Conservation (phyloP, 305 asterid species). For the Fraxinus sp. region DNA sequence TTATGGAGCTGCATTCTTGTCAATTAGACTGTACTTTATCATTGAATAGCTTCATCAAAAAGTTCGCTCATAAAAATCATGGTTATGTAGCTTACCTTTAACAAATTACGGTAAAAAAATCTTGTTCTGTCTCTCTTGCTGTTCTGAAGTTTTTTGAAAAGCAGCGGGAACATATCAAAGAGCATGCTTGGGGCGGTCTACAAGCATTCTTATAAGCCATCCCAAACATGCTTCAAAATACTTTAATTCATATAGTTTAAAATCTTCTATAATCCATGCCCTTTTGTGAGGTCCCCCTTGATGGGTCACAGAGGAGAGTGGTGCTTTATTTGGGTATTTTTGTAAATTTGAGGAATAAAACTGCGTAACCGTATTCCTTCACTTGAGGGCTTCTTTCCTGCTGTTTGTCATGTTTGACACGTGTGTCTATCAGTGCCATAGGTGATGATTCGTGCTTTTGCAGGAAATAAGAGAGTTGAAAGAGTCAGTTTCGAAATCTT, state of each 20-base stretch:
- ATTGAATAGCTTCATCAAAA: background rate
- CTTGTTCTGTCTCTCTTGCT: background rate
- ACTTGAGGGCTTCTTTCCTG: background rate
- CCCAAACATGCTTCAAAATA: background rate
- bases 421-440: constrained; percentile 13
- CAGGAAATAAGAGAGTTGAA: constrained; percentile 73
- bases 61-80: background rate
- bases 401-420: constrained; percentile 16
- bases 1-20: background rate
- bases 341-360: constrained; percentile 10
- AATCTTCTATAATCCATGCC: background rate
- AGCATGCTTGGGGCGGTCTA: background rate
- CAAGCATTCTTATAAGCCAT: background rate
- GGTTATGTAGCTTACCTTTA: background rate
- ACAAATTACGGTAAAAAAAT: background rate
- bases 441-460: constrained; percentile 20
- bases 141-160: constrained; percentile 1
- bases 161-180: background rate
- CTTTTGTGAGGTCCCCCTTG: background rate
- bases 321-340: background rate
- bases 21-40: background rate
- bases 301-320: background rate
- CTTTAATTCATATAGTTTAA: background rate
- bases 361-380: constrained; percentile 5
- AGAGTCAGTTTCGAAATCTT: constrained; percentile 73